phyloP scores from a whole-genome alignment of 768 basidiomycete genomes.

The Leucocoprinus sp. region DNA sequence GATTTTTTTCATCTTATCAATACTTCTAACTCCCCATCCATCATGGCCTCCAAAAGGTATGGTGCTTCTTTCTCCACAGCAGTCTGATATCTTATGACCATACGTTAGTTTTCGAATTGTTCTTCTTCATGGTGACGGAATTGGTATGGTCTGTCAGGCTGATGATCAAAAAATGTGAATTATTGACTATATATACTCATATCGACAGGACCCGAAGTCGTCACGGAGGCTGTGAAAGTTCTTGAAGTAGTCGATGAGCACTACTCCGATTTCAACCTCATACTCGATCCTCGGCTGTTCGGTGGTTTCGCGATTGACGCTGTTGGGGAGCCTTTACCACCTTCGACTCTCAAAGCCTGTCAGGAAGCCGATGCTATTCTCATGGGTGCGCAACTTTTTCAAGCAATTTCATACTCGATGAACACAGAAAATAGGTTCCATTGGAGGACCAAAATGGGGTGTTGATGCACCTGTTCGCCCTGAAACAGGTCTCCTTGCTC shows the following conservation, averaged over 20 bases:
- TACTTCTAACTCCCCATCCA: no score
- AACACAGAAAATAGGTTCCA: conserved; percentile 54
- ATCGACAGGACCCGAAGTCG: conserved; percentile 78
- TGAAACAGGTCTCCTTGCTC: conserved; percentile 79
- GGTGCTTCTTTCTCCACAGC: conserved; percentile 8
- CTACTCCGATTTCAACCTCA: conserved; percentile 59
- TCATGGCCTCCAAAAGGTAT: conserved; percentile 40
- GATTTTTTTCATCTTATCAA: not conserved
- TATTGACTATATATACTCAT: conserved; percentile 9
- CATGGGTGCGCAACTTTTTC: conserved; percentile 54
- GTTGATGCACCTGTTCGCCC: conserved; percentile 83
- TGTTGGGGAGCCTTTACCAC: conserved; percentile 76
- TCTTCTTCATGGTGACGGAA: conserved; percentile 93
- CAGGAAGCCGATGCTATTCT: conserved; percentile 91
- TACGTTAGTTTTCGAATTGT: conserved; percentile 71
- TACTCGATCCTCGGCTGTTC: conserved; percentile 70
- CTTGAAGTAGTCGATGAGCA: conserved; percentile 62
- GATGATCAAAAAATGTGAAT: not conserved
- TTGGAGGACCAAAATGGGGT: conserved; percentile 99
- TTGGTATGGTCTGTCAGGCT: conserved; percentile 48
- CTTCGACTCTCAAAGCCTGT: conserved; percentile 81
- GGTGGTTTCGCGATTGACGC: conserved; percentile 93
- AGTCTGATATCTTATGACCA: conserved; percentile 2
- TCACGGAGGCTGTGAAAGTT: conserved; percentile 77
- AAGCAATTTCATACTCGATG: not conserved